phyloP scores from a whole-genome alignment of 2,329 filamentous ascomycete genomes.

The Drechmeria coniospora region DNA sequence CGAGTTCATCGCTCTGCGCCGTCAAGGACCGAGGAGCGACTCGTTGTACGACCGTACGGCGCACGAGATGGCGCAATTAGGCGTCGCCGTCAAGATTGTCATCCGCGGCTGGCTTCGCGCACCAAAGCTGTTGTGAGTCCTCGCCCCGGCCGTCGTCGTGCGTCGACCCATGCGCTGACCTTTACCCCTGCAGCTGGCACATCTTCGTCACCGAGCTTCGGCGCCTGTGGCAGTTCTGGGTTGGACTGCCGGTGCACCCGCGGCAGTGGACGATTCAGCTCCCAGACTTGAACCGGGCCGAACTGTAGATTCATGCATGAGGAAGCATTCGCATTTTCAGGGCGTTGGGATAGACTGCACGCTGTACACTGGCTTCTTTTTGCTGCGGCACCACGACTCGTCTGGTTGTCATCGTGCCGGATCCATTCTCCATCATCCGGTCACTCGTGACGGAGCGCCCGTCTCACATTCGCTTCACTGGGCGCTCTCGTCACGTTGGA shows the following conservation, averaged over 20 bases:
- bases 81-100: slow-evolving; percentile 48
- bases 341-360: not conserved
- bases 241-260: slow-evolving; percentile 35
- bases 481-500: too few species aligned
- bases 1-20: slow-evolving; percentile 11
- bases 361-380: not conserved
- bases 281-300: slow-evolving; percentile 27
- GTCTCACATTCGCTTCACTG: too few species aligned
- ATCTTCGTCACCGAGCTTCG: slow-evolving; percentile 28
- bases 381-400: too few species aligned
- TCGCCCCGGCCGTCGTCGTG: not conserved
- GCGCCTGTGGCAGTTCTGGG: slow-evolving; percentile 33
- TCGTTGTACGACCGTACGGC: slow-evolving; percentile 40
- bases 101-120: slow-evolving; percentile 53
- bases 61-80: slow-evolving; percentile 49
- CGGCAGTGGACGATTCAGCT: slow-evolving; percentile 30
- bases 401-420: too few species aligned
- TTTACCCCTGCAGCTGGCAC: slow-evolving; percentile 19
- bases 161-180: not conserved
- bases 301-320: slow-evolving; percentile 23
- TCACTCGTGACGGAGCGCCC: too few species aligned
- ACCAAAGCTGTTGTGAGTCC: slow-evolving; percentile 54
- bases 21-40: slow-evolving; percentile 11
- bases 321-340: not conserved
- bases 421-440: too few species aligned